Evolutionary conservation across 2,329 filamentous ascomycete species (phyloP).

Genomic region (Colletotrichum musicola): DNA sequence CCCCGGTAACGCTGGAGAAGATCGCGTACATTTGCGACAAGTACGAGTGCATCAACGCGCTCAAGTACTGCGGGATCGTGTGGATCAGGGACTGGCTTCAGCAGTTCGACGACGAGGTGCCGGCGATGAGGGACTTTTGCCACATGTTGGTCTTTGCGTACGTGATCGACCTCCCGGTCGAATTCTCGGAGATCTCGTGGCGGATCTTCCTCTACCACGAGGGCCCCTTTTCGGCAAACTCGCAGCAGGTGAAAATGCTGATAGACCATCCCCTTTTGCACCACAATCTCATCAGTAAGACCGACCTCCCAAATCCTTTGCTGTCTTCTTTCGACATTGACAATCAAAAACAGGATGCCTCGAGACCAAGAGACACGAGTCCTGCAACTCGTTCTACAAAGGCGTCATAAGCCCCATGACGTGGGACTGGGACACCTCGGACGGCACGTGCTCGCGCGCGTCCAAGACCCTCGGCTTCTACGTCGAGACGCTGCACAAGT

Average conservation of each 20-base stretch:
- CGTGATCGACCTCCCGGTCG: conserved; percentile 33
- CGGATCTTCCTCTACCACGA: conserved; percentile 37
- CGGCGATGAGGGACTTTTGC: conserved; percentile 37
- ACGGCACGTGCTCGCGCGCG: conserved; percentile 25
- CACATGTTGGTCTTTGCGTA: conserved; percentile 40
- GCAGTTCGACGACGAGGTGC: conserved; percentile 28
- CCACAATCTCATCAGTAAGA: conserved; percentile 36
- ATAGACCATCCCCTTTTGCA: conserved; percentile 38
- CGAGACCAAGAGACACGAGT: conserved; percentile 36
- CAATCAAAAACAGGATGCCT: conserved; percentile 10
- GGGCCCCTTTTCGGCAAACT: conserved; percentile 34
- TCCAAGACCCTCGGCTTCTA: conserved; percentile 36
- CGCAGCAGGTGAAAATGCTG: conserved; percentile 27
- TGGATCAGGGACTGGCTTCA: conserved; percentile 40
- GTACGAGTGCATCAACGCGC: conserved; percentile 41
- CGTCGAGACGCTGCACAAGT: conserved; percentile 32
- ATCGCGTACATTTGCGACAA: conserved; percentile 45
- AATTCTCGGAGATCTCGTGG: conserved; percentile 40
- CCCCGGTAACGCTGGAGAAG: conserved; percentile 43
- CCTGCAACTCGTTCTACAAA: conserved; percentile 36
- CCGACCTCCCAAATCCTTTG: neutral
- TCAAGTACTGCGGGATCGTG: conserved; percentile 39
- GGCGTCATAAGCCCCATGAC: conserved; percentile 33
- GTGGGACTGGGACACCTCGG: conserved; percentile 27
- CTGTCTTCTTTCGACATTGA: neutral